Evolutionary conservation across 257 asterid genomes (phyloP), one percentile per base, ranked within the genome.

Genomic region (Sherardia arvensis): DNA sequence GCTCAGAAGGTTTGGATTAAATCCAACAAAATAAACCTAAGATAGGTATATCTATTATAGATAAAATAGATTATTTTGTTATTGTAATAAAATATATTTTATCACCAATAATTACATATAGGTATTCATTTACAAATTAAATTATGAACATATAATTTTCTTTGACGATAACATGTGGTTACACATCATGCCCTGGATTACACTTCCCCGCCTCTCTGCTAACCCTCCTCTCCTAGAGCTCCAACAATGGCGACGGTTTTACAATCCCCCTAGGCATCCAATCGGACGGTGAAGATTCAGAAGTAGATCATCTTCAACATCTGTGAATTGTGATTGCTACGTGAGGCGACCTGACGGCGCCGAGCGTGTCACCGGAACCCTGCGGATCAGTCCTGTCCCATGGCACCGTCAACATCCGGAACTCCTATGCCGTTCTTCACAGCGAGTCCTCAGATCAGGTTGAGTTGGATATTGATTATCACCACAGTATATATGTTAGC

Each of bases 381-480:
- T 93, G 10, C 92, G 99, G 99, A 29, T 93, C 96, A 11, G 91
- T 89, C 18, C 72, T 93, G 10, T 86, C 96, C 0, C 97, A 90
- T 68, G 99, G 99, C 5, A 84, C 96, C 12, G 82, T 93, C 1
- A 95, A 93, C 43, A 73, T 93, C 54, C 94, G 99, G 1, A 93
- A 93, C 71, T 81, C 90, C 15, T 93, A 87, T 55, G 97, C 97
- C 53, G 97, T 93, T 73, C 97, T 95, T 0, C 97, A 93, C 77
- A 87, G 77, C 59, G 96, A 90, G 72, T 87, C 88, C 1, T 83
- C 88, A 14, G 99, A 84, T 75, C 96, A 93, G 97, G 96, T 93
- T 74, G 99, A 97, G 0, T 62, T 93, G 84, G 99, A 93, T 74
- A 90, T 87, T 25, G 99, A 93, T 72, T 93, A 93, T 66, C 99